A percentile compares a stretch with the other conserved stretches of the same genome.
Evolutionary conservation across 1,139 yeast genomes (phyloP).

Genomic region (Petasospora rhodanensis): DNA sequence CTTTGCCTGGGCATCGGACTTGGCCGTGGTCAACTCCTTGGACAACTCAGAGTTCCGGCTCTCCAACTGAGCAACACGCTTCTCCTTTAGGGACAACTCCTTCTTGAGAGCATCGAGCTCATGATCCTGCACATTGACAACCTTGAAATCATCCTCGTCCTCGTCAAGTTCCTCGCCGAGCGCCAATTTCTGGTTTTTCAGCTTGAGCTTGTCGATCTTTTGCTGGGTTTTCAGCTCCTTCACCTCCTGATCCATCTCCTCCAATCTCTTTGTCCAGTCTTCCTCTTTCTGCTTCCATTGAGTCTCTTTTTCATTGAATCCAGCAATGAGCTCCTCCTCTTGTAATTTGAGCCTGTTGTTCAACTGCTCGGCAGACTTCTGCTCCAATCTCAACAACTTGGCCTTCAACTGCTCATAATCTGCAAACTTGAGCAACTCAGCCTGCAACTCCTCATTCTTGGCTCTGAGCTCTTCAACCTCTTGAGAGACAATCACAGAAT

Average conservation of each 20-base stretch:
- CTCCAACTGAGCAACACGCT: slow-evolving; percentile 67
- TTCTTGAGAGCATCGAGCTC: slow-evolving; percentile 59
- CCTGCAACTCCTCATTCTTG: slow-evolving; percentile 54
- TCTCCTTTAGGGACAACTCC: slow-evolving; percentile 71
- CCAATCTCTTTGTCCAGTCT: slow-evolving; percentile 40
- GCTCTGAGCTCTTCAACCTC: slow-evolving; percentile 49
- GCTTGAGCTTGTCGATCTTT: slow-evolving; percentile 47
- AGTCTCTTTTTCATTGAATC: slow-evolving; percentile 57
- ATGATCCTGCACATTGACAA: slow-evolving; percentile 3
- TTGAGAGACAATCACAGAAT: slow-evolving; percentile 55
- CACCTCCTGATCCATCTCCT: slow-evolving; percentile 44
- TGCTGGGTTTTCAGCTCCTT: slow-evolving; percentile 53
- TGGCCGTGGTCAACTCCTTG: slow-evolving; percentile 49
- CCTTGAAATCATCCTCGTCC: slow-evolving; percentile 13
- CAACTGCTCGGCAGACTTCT: slow-evolving; percentile 50
- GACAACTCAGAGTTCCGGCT: slow-evolving; percentile 72
- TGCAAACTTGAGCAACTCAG: slow-evolving; percentile 59
- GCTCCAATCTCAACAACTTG: slow-evolving; percentile 54
- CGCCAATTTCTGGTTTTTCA: slow-evolving; percentile 39
- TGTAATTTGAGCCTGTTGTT: slow-evolving; percentile 44
- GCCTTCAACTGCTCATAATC: slow-evolving; percentile 77
- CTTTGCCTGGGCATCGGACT: slow-evolving; percentile 27
- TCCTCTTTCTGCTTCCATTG: slow-evolving; percentile 55
- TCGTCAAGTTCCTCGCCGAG: slow-evolving; percentile 28
- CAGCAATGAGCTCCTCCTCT: slow-evolving; percentile 56